Evolutionary conservation across 345 rosid species (phyloP), one percentile per base, ranked within the genome.

Genomic region (Salix caprea): DNA sequence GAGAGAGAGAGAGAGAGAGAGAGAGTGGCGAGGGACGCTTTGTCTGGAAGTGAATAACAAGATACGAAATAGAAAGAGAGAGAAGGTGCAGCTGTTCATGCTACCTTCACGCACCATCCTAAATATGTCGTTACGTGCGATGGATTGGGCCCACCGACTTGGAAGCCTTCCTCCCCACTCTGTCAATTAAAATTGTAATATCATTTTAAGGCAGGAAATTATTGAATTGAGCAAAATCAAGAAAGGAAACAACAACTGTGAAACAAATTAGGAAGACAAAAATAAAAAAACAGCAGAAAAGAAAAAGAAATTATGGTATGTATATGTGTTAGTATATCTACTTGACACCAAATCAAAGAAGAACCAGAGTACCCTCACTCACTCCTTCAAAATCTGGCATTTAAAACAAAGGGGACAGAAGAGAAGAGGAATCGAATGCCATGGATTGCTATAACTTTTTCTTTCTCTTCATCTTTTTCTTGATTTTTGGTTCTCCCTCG

Each of bases 111-210:
- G 85, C 89, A 87, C 87, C 87, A 84, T 84, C 74, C 88, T 56
- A 32, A 4, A 32, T 32, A 78, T 87, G 94, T 88, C 92, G 87
- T 83, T 84, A 52, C 86, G 83, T 67, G 84, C 77, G 77, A 65
- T 88, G 92, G 88, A 86, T 90, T 87, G 94, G 92, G 92, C 89
- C 94, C 94, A 90, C 94, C 87, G 91, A 85, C 91, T 82, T 81
- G 87, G 76, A 81, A 83, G 84, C 81, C 81, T 85, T 76, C 42
- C 89, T 81, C 74, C 77, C 76, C 69, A 37, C 36, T 28, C 67
- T 64, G 50, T n/a, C 24, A 71, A 42, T 67, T 54, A 77, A 39
- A 23, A 28, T 70, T 28, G 50, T 52, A 60, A 42, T 60, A 30
- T 52, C 56, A 21, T 66, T 71, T 70, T 42, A 65, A 58, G 74